Evolutionary conservation across 2,329 filamentous ascomycete species (phyloP).

Genomic region (Grosmannia clavigera): DNA sequence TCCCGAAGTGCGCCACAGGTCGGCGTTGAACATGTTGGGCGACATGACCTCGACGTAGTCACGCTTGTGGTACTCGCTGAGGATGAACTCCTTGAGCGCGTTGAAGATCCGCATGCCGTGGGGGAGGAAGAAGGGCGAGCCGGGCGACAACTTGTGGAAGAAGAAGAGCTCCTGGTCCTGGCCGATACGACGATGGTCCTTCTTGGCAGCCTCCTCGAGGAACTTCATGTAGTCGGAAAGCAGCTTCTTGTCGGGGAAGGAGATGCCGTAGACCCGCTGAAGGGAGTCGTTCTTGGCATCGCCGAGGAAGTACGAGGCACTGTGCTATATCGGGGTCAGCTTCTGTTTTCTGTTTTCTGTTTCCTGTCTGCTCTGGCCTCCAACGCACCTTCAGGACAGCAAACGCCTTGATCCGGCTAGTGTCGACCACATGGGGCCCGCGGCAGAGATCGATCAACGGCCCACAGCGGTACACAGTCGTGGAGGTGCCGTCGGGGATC

Average conservation of each 20-base stretch:
- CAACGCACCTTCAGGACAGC: slow-evolving; percentile 59
- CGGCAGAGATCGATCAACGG: slow-evolving; percentile 91
- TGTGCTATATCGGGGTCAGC: slow-evolving; percentile 16
- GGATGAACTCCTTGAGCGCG: slow-evolving; percentile 54
- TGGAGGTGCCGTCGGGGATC: slow-evolving; percentile 76
- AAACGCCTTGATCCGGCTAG: slow-evolving; percentile 87
- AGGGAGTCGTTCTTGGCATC: slow-evolving; percentile 89
- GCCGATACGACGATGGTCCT: slow-evolving; percentile 87
- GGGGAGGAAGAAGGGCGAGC: slow-evolving; percentile 82
- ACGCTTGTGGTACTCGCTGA: slow-evolving; percentile 81
- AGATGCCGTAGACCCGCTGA: slow-evolving; percentile 92
- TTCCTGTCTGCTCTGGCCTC: neutral
- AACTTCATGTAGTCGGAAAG: slow-evolving; percentile 91
- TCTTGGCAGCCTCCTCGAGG: slow-evolving; percentile 94
- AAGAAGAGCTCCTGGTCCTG: slow-evolving; percentile 96
- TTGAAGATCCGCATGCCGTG: slow-evolving; percentile 44
- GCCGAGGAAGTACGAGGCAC: slow-evolving; percentile 71
- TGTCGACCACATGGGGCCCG: slow-evolving; percentile 89
- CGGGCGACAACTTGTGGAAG: slow-evolving; percentile 89
- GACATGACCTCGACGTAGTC: slow-evolving; percentile 92
- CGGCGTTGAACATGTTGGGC: slow-evolving; percentile 91
- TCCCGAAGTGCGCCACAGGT: slow-evolving; percentile 87
- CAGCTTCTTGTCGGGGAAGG: slow-evolving; percentile 88
- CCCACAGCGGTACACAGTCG: slow-evolving; percentile 89
- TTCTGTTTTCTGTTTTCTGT: neutral